Percentiles rank a stretch among this genome's conserved stretches.
Evolutionary conservation across 2,329 filamentous ascomycete genomes (phyloP).

Genomic region (Periconia sp.): DNA sequence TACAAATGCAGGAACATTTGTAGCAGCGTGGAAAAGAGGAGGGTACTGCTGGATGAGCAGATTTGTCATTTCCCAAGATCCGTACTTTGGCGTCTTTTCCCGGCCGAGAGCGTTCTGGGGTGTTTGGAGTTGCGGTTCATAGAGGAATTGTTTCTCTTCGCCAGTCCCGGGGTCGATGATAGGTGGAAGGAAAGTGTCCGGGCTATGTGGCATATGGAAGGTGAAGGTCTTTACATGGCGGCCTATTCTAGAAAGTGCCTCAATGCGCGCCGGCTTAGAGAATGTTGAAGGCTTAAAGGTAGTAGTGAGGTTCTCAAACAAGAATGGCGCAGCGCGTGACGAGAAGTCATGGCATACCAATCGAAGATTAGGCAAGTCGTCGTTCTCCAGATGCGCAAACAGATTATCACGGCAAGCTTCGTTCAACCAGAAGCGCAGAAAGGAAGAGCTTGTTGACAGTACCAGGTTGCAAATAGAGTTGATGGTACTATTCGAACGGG

Average conservation of each 20-base stretch:
- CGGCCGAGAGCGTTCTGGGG: conserved; percentile 63
- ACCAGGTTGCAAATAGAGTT: conserved; percentile 58
- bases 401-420: conserved; percentile 54
- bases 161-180: conserved; percentile 79
- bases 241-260: conserved; percentile 78
- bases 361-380: conserved; percentile 60
- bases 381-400: conserved; percentile 48
- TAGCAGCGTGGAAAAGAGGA: conserved; percentile 86
- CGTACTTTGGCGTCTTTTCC: conserved; percentile 74
- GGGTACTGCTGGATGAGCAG: conserved; percentile 86
- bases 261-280: conserved; percentile 73
- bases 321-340: conserved; percentile 69
- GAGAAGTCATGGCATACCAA: conserved; percentile 73
- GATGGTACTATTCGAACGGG: conserved; percentile 53
- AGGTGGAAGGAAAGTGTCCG: conserved; percentile 84
- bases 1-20: conserved; percentile 85
- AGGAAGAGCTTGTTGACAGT: conserved; percentile 55
- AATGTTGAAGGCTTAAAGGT: conserved; percentile 78
- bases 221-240: conserved; percentile 78
- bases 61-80: conserved; percentile 77
- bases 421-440: conserved; percentile 58
- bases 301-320: conserved; percentile 72
- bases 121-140: conserved; percentile 72
- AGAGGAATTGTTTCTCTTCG: conserved; percentile 79
- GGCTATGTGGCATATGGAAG: conserved; percentile 77